Conservation (phyloP, 108 stramenopile genomes). For the Nitzschia sp. region DNA sequence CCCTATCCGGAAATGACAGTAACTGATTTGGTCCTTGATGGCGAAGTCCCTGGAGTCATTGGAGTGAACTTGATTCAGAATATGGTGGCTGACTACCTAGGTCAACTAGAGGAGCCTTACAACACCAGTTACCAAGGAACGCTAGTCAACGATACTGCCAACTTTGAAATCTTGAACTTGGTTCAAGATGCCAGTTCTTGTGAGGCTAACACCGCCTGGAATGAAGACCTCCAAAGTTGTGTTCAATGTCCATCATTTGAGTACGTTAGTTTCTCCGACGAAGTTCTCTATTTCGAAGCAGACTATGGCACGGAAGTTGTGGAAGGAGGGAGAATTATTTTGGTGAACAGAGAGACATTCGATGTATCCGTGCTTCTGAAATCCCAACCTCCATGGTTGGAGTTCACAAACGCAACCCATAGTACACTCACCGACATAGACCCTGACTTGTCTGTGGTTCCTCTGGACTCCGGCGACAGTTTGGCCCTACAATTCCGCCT, state of each 20-base stretch:
- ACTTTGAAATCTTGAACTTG: constrained; percentile 22
- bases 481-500: not conserved
- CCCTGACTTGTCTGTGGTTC: too few species aligned
- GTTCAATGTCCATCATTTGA: too few species aligned
- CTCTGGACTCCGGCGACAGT: too few species aligned
- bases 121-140: constrained; percentile 21
- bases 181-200: constrained; percentile 27
- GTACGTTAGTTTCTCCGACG: too few species aligned
- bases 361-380: constrained; percentile 5
- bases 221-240: not conserved
- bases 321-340: not conserved
- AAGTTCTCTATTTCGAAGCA: too few species aligned
- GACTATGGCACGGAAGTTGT: not conserved
- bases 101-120: constrained; percentile 20
- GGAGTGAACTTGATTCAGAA: constrained; percentile 28
- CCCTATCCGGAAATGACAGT: constrained; percentile 35
- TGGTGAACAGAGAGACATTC: constrained; percentile 3
- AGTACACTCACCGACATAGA: too few species aligned
- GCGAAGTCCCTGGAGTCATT: constrained; percentile 32
- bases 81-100: constrained; percentile 35
- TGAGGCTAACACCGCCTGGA: constrained; percentile 20
- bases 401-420: too few species aligned
- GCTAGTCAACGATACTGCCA: constrained; percentile 27
- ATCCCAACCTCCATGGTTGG: constrained; percentile 5
- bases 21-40: not conserved